Evolutionary conservation across 2,329 filamentous ascomycete genomes (phyloP), one percentile per base, ranked within the genome.

Genomic region (Hypoxylon sp.): DNA sequence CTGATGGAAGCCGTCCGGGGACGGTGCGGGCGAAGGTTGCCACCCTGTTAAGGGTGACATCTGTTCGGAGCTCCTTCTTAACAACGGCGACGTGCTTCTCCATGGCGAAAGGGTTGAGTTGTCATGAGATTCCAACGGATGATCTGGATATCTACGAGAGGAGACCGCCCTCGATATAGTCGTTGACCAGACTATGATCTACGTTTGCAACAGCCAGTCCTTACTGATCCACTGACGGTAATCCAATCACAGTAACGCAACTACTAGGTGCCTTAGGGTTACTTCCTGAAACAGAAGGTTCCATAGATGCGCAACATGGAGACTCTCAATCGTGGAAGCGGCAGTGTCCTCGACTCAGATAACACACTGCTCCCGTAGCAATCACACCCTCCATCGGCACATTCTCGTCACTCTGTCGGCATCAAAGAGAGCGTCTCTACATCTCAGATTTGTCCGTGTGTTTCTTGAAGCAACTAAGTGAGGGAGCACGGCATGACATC

Each of bases 1-100:
- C 81, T 2, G 79, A 78, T 0, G 86, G 85, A 0, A 86, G 62
- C n/a, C 71, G 72, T 26, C 58, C 62, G 7, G 70, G 70, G n/a
- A 71, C 68, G 4, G 60, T 59, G 26, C 54, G 60, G 38, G 72
- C 64, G 15, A 75, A 72, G 2, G 69, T 65, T 21, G 67, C 69
- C 4, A 68, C 70, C 45, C 71, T 68, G 20, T 71, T 73, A 55
- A 76, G 71, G 31, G 74, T 78, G 27, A 72, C 71, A 47, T 79
- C 77, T 7, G 71, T 76, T 49, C 64, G 65, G 9, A 78, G 46
- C 53, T 76, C 72, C 11, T 74, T 59, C 60, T 72, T 67, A 7
- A 71, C 45, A 35, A 52, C 54, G 10, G 62, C 46, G 6, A 64
- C 53, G 13, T 55, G 63, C 18, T 47, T 63, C 52, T 68, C 63